phyloP scores from a whole-genome alignment of 495 filamentous ascomycete genomes.

The Neurospora sp. region DNA sequence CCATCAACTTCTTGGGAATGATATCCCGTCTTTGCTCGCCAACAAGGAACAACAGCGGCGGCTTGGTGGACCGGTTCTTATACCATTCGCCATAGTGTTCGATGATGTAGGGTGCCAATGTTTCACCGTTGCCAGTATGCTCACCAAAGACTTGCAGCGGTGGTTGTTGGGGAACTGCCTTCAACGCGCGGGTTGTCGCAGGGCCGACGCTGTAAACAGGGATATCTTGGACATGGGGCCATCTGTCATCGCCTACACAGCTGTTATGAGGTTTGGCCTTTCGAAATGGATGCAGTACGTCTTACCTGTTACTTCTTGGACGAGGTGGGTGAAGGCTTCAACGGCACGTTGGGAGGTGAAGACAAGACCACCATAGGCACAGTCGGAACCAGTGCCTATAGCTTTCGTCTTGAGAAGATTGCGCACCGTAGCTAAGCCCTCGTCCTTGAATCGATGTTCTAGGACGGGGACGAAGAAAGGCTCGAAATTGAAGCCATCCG shows the following conservation, averaged over 20 bases:
- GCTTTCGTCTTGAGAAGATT: constrained; percentile 20
- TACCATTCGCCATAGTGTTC: constrained; percentile 50
- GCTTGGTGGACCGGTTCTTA: constrained; percentile 31
- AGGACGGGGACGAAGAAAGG: constrained; percentile 79
- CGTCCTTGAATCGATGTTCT: constrained; percentile 49
- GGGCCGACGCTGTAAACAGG: constrained; percentile 86
- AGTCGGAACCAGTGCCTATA: constrained; percentile 20
- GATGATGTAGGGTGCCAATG: constrained; percentile 65
- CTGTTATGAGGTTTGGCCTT: not conserved
- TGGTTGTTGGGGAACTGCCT: constrained; percentile 39
- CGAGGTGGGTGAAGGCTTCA: constrained; percentile 65
- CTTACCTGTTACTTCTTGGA: constrained; percentile 39
- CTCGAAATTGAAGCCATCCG: constrained; percentile 34
- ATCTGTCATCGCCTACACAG: constrained; percentile 20
- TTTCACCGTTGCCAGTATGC: constrained; percentile 72
- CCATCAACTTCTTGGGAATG: constrained; percentile 70
- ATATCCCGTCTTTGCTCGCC: constrained; percentile 80
- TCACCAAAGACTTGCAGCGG: constrained; percentile 56
- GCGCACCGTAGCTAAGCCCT: constrained; percentile 30
- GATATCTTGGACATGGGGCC: constrained; percentile 41
- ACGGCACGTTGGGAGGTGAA: constrained; percentile 94
- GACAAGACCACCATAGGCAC: constrained; percentile 69
- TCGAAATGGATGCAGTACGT: constrained; percentile 4
- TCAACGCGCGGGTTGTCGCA: constrained; percentile 68
- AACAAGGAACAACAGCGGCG: constrained; percentile 71